Percentiles rank a stretch among this genome's conserved stretches.
Conservation (phyloP, 1,284 basidiomycete species). For the Leccinum pachyderme region DNA sequence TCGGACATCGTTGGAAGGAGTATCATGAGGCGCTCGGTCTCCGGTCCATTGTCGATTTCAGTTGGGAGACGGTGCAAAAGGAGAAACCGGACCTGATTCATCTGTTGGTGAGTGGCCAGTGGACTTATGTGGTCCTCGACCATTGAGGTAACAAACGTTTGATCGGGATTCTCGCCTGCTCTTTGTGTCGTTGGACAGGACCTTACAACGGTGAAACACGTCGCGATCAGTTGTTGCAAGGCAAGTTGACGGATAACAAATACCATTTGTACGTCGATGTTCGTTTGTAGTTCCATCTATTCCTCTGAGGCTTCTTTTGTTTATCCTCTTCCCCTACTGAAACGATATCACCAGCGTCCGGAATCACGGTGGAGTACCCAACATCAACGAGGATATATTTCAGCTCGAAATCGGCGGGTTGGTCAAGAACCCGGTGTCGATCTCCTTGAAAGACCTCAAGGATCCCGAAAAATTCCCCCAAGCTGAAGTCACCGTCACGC, state of each 20-base stretch:
- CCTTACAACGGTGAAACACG: conserved; percentile 18
- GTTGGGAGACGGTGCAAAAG: conserved; percentile 50
- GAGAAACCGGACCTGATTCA: conserved; percentile 56
- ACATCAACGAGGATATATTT: conserved; percentile 16
- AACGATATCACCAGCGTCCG: conserved; percentile 6
- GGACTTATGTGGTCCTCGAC: neutral
- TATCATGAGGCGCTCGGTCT: conserved; percentile 51
- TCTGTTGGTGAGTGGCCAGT: conserved; percentile 42
- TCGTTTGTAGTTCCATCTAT: neutral
- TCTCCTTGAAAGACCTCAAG: conserved; percentile 18
- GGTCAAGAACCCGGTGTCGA: conserved; percentile 7
- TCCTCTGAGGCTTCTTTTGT: neutral
- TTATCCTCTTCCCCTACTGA: neutral
- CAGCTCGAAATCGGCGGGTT: conserved; percentile 16
- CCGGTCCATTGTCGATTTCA: conserved; percentile 45
- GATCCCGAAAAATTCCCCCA: conserved; percentile 30
- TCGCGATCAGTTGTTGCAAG: conserved; percentile 11
- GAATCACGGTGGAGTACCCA: conserved; percentile 18
- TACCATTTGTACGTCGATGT: conserved; percentile 16
- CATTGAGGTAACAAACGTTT: neutral
- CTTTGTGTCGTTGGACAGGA: conserved; percentile 3
- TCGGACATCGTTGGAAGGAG: conserved; percentile 54
- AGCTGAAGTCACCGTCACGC: conserved; percentile 48
- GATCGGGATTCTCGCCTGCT: neutral
- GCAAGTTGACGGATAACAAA: conserved; percentile 18